These are phyloP conservation scores for Kipferlia bialata DNA, from an alignment of 78 protist species.

Conservation along the genomic window DNA sequence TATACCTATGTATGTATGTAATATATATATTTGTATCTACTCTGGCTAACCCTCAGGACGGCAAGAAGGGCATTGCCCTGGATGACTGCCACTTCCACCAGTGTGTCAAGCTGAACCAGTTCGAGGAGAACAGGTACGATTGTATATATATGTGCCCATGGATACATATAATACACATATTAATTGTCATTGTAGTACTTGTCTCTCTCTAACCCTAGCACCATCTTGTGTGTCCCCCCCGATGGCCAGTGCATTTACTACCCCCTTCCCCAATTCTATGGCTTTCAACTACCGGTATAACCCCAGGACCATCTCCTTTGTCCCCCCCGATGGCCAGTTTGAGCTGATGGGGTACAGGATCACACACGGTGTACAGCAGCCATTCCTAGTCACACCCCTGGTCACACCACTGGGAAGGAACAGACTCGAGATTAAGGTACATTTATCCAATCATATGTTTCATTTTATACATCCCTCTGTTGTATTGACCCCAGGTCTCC, in stretches of 20 bases:
- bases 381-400: constrained; percentile 72
- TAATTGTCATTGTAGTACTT: no score
- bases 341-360: constrained; percentile 89
- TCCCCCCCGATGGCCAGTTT: constrained; percentile 97
- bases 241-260: no score
- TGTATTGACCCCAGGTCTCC: constrained; percentile 33
- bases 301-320: constrained; percentile 73
- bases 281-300: no score
- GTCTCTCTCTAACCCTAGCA: no score
- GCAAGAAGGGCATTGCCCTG: constrained; percentile 39
- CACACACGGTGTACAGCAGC: constrained; percentile 68
- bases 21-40: background rate
- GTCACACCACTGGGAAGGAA: constrained; percentile 71
- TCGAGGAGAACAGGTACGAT: constrained; percentile 70
- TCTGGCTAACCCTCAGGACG: background rate
- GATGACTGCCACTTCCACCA: constrained; percentile 90
- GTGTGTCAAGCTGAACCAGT: constrained; percentile 83
- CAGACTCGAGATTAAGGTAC: constrained; percentile 59
- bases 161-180: no score
- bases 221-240: no score
- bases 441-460: no score
- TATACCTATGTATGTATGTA: no score
- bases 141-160: no score
- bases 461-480: no score
- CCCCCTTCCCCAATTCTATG: no score